Percentiles rank a stretch among this genome's conserved stretches.
phyloP scores from a whole-genome alignment of 805 yeast genomes.

The Ogataea wickerhamii region DNA sequence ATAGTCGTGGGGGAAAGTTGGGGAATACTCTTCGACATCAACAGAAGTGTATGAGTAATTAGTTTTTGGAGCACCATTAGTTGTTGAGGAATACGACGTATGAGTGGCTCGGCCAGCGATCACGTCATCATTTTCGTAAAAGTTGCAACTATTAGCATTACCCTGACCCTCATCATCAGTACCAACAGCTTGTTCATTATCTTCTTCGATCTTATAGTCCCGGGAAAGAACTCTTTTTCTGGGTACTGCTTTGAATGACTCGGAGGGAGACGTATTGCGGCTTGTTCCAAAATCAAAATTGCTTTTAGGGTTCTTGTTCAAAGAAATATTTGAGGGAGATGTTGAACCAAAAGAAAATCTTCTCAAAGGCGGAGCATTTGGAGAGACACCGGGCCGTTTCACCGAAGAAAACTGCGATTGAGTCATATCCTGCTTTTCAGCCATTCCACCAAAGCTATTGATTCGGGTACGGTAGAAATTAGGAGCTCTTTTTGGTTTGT shows the following conservation, averaged over 20 bases:
- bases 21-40: conserved; percentile 24
- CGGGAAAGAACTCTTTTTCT: conserved; percentile 7
- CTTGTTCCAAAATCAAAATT: conserved; percentile 15
- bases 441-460: conserved; percentile 16
- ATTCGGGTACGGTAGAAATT: conserved; percentile 16
- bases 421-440: conserved; percentile 13
- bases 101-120: conserved; percentile 22
- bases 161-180: conserved; percentile 17
- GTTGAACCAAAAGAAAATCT: conserved; percentile 17
- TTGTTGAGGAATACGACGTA: conserved; percentile 25
- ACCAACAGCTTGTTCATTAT: conserved; percentile 7
- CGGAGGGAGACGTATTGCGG: conserved; percentile 3
- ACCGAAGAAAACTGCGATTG: conserved; percentile 10
- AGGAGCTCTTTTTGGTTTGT: conserved; percentile 14
- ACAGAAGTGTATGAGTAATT: conserved; percentile 28
- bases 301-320: conserved; percentile 14
- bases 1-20: conserved; percentile 11
- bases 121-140: conserved; percentile 22
- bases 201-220: conserved; percentile 11
- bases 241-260: conserved; percentile 5
- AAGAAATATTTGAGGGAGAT: conserved; percentile 12
- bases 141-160: conserved; percentile 4
- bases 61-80: conserved; percentile 27
- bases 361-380: conserved; percentile 15
- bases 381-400: conserved; percentile 5